Evolutionary conservation across 192 early-diverging fungal species (phyloP).

Genomic region (Coemansia umbellata): DNA sequence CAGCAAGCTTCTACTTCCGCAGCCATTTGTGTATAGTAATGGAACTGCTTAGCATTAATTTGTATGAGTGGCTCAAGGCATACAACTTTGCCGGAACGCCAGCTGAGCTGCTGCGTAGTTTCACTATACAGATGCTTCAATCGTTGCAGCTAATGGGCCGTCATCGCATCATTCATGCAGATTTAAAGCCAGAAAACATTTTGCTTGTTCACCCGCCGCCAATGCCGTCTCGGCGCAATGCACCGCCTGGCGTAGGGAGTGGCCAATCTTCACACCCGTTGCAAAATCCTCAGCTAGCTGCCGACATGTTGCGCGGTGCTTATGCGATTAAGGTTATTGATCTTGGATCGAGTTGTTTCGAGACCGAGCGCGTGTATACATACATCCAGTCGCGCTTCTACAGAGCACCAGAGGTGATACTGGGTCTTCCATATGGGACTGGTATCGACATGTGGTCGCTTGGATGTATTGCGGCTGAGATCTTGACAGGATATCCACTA

Average conservation of each 20-base stretch:
- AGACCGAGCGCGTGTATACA: constrained; percentile 92
- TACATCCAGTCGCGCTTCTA: constrained; percentile 98
- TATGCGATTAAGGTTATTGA: constrained; percentile 96
- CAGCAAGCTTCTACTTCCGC: constrained; percentile 89
- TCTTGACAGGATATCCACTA: constrained; percentile 84
- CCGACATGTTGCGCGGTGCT: constrained; percentile 34
- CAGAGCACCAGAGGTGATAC: constrained; percentile 93
- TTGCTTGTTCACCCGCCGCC: constrained; percentile 67
- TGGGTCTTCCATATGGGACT: constrained; percentile 82
- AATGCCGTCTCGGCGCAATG: constrained; percentile 31
- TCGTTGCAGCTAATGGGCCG: constrained; percentile 68
- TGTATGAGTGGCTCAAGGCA: constrained; percentile 96
- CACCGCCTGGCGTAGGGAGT: constrained; percentile 14
- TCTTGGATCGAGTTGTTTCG: constrained; percentile 93
- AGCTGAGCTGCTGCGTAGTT: constrained; percentile 41
- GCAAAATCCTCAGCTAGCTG: constrained; percentile 31
- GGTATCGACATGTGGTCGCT: constrained; percentile 98
- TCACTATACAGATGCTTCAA: constrained; percentile 81
- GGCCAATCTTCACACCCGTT: constrained; percentile 35
- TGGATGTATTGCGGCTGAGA: constrained; percentile 92
- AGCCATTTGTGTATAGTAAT: constrained; percentile 94
- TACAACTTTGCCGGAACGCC: constrained; percentile 82
- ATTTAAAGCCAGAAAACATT: constrained; percentile 97
- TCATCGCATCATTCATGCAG: constrained; percentile 88
- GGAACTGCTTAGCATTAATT: constrained; percentile 89